These are phyloP conservation scores for Cordyceps fumosorosea DNA, from an alignment of 2,329 filamentous ascomycete genomes.

Conservation along the genomic window DNA sequence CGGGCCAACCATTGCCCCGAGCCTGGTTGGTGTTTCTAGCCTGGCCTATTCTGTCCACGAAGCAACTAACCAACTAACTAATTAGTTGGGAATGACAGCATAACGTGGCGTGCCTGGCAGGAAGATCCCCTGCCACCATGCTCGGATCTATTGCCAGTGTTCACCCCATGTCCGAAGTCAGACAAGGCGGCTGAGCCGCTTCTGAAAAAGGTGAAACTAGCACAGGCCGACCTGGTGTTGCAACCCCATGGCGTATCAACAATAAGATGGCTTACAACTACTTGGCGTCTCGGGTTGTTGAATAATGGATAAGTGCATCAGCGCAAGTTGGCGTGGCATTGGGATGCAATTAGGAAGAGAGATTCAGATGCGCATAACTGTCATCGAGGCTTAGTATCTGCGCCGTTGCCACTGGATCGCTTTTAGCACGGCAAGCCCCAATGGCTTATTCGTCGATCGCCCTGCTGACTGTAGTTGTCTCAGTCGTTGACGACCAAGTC, in stretches of 20 bases:
- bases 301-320: slow-evolving; percentile 2
- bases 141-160: neutral
- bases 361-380: neutral
- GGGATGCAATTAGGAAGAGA: neutral
- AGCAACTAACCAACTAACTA: neutral
- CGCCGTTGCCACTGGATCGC: neutral
- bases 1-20: slow-evolving; percentile 7
- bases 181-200: neutral
- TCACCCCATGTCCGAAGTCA: neutral
- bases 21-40: neutral
- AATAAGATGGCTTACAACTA: no score
- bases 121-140: neutral
- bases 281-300: neutral
- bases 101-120: neutral
- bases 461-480: neutral
- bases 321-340: neutral
- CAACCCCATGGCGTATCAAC: neutral
- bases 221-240: neutral
- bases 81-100: no score
- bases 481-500: neutral
- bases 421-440: neutral
- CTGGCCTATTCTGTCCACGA: neutral
- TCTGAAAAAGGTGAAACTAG: neutral
- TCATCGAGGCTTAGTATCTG: no score
- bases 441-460: neutral